phyloP scores from a whole-genome alignment of 1,284 basidiomycete species.

The Cryptococcus amylolentus region DNA sequence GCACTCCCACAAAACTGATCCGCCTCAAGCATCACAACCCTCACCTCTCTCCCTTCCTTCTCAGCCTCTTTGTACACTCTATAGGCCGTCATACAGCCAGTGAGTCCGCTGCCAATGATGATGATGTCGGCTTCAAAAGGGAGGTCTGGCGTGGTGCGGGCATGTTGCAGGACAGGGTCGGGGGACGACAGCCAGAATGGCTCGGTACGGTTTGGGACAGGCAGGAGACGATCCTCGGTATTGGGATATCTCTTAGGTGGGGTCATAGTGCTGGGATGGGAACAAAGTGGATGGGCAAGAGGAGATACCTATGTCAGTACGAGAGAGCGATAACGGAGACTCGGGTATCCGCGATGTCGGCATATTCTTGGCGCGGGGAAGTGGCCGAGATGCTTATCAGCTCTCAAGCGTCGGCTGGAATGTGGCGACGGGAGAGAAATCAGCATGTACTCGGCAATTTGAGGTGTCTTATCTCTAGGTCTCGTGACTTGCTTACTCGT shows the following conservation, averaged over 20 bases:
- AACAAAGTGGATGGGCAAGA: not conserved
- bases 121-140: slow-evolving; percentile 32
- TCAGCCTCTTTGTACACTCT: slow-evolving; percentile 20
- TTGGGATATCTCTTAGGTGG: not conserved
- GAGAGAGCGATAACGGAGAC: too few species aligned
- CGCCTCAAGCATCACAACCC: slow-evolving; percentile 42
- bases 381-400: too few species aligned
- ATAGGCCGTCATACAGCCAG: slow-evolving; percentile 35
- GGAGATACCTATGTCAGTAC: too few species aligned
- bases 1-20: slow-evolving; percentile 40
- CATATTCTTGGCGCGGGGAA: too few species aligned
- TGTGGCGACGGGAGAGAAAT: too few species aligned
- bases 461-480: too few species aligned
- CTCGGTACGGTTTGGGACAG: slow-evolving; percentile 21
- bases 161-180: slow-evolving; percentile 22
- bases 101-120: slow-evolving; percentile 37
- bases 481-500: too few species aligned
- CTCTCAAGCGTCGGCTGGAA: too few species aligned
- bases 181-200: slow-evolving; percentile 30
- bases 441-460: too few species aligned
- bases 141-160: slow-evolving; percentile 22
- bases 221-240: slow-evolving; percentile 12
- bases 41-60: slow-evolving; percentile 12
- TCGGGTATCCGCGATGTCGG: too few species aligned
- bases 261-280: not conserved